phyloP scores from a whole-genome alignment of 305 asterid species.

The Lippia alba region DNA sequence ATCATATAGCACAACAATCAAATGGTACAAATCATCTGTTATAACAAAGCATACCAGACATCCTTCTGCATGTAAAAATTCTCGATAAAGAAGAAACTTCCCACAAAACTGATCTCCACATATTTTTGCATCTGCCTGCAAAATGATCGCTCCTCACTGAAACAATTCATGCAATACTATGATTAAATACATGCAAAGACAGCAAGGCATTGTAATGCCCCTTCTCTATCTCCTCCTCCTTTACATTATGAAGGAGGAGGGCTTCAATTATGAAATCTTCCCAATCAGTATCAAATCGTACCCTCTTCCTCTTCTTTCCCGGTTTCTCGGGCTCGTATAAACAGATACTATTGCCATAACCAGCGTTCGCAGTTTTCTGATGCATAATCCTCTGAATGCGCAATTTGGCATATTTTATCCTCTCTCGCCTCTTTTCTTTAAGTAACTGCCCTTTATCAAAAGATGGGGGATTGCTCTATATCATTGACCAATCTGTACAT shows the following conservation, averaged over 20 bases:
- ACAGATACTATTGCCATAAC: constrained; percentile 22
- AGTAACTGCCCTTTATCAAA: constrained; percentile 55
- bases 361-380: constrained; percentile 41
- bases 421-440: constrained; percentile 58
- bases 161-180: constrained; percentile 31
- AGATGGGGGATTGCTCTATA: constrained; percentile 83
- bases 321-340: constrained; percentile 33
- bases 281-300: constrained; percentile 55
- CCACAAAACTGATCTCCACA: background rate
- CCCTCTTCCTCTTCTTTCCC: constrained; percentile 51
- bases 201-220: constrained; percentile 80
- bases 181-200: constrained; percentile 72
- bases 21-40: background rate
- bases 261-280: constrained; percentile 89
- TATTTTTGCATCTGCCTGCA: background rate
- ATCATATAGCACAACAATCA: constrained; percentile 1
- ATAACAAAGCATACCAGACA: background rate
- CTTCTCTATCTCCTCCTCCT: constrained; percentile 78
- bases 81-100: background rate
- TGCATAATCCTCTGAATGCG: constrained; percentile 66
- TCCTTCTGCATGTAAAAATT: background rate
- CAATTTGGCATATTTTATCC: constrained; percentile 68
- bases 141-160: background rate
- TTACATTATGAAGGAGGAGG: constrained; percentile 74
- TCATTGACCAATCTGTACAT: constrained; percentile 67